phyloP scores from a whole-genome alignment of 177 flowering plant genomes.

The Vitis hybrid region DNA sequence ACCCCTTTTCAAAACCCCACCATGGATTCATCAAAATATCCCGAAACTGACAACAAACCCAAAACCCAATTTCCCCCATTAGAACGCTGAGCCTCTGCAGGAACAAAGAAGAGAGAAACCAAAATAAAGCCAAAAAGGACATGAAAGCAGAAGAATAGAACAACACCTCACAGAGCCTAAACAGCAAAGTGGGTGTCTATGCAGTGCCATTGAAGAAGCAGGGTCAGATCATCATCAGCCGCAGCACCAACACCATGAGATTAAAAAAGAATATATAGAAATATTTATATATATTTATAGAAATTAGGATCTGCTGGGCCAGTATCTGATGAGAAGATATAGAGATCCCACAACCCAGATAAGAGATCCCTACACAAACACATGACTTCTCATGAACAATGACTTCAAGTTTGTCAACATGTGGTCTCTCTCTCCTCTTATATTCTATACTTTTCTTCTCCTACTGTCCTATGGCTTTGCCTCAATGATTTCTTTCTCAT shows the following conservation, averaged over 20 bases:
- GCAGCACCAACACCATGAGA: not conserved
- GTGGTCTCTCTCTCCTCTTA: slow-evolving; percentile 32
- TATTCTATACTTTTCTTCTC: slow-evolving; percentile 26
- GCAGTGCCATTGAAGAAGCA: slow-evolving; percentile 15
- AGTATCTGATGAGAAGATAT: slow-evolving; percentile 17
- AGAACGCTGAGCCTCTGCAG: not conserved
- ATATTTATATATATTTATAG: not conserved
- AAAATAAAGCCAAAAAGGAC: slow-evolving; percentile 4
- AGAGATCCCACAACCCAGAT: slow-evolving; percentile 45
- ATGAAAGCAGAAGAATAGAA: not conserved
- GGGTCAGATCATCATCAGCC: slow-evolving; percentile 15
- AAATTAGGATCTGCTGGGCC: slow-evolving; percentile 31
- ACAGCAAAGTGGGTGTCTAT: slow-evolving; percentile 1
- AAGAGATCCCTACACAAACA: slow-evolving; percentile 39
- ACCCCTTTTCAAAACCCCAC: slow-evolving; percentile 3
- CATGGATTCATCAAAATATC: slow-evolving; percentile 11
- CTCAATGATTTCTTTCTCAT: slow-evolving; percentile 17
- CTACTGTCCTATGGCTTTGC: slow-evolving; percentile 4
- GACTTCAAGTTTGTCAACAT: slow-evolving; percentile 64
- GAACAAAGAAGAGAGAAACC: not conserved
- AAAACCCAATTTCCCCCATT: slow-evolving; percentile 6
- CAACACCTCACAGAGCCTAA: not conserved
- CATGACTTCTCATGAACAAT: slow-evolving; percentile 42
- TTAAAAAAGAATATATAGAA: not conserved
- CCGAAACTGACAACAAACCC: slow-evolving; percentile 5